Evolutionary conservation across 2,329 filamentous ascomycete genomes (phyloP).

Genomic region (Penicillium griseofulvum): DNA sequence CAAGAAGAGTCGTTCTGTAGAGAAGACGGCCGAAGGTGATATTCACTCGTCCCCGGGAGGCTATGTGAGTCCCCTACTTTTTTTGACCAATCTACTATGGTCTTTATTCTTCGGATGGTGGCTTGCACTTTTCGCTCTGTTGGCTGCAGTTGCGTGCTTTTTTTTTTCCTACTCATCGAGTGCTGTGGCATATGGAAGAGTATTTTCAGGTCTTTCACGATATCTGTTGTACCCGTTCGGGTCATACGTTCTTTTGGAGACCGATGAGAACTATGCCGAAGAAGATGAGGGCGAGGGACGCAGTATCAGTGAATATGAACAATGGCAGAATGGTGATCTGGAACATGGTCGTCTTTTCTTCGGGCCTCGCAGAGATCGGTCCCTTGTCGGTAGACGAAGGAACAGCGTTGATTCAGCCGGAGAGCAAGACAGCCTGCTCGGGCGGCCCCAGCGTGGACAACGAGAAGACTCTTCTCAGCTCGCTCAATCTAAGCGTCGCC

Average conservation of each 20-base stretch:
- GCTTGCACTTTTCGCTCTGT: slow-evolving; percentile 73
- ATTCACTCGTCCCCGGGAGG: slow-evolving; percentile 94
- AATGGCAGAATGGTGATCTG: slow-evolving; percentile 96
- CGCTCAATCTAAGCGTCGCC: slow-evolving; percentile 66
- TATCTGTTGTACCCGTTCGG: slow-evolving; percentile 97
- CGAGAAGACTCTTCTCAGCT: slow-evolving; percentile 43
- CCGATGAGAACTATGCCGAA: slow-evolving; percentile 89
- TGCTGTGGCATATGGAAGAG: slow-evolving; percentile 77
- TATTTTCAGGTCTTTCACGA: slow-evolving; percentile 77
- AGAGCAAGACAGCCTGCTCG: slow-evolving; percentile 87
- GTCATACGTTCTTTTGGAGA: slow-evolving; percentile 88
- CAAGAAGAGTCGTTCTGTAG: slow-evolving; percentile 95
- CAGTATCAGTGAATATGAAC: slow-evolving; percentile 97
- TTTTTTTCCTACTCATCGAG: slow-evolving; percentile 75
- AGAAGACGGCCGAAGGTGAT: slow-evolving; percentile 92
- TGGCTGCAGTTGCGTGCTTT: slow-evolving; percentile 75
- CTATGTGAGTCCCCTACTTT: slow-evolving; percentile 76
- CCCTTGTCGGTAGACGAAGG: slow-evolving; percentile 79
- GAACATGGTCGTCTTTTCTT: slow-evolving; percentile 97
- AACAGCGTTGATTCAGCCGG: slow-evolving; percentile 84
- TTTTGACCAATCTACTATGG: slow-evolving; percentile 88
- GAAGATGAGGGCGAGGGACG: slow-evolving; percentile 94
- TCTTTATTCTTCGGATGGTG: slow-evolving; percentile 94
- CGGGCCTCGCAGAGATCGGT: slow-evolving; percentile 72
- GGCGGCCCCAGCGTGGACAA: slow-evolving; percentile 58